phyloP scores from a whole-genome alignment of 495 filamentous ascomycete species.

The Aspergillus egyptiacus region DNA sequence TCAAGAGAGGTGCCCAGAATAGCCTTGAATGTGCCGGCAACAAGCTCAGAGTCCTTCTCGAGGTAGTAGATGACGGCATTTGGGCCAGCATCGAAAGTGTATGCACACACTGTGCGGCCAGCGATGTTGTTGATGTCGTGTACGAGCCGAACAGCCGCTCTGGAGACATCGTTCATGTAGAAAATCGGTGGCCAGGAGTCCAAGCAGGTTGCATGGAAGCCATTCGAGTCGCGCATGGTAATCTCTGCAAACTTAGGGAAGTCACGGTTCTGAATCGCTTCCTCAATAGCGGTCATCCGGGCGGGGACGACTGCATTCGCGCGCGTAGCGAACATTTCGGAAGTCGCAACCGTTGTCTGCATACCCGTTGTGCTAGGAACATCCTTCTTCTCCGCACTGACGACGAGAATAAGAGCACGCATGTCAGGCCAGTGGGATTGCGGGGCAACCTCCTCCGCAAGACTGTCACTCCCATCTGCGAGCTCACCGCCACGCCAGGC shows the following conservation, averaged over 20 bases:
- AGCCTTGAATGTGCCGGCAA: slow-evolving; percentile 64
- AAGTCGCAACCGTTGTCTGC: slow-evolving; percentile 91
- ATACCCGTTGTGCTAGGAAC: slow-evolving; percentile 87
- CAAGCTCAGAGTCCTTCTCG: slow-evolving; percentile 62
- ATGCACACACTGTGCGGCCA: slow-evolving; percentile 74
- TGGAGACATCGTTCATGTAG: slow-evolving; percentile 90
- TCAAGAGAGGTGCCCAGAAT: slow-evolving; percentile 44
- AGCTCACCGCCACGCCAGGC: slow-evolving; percentile 76
- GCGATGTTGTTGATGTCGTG: slow-evolving; percentile 76
- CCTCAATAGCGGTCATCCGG: slow-evolving; percentile 82
- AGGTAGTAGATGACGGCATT: slow-evolving; percentile 95
- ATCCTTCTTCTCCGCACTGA: slow-evolving; percentile 87
- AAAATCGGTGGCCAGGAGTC: slow-evolving; percentile 97
- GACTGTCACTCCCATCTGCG: slow-evolving; percentile 72
- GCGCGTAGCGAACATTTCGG: slow-evolving; percentile 69
- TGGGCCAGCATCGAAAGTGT: slow-evolving; percentile 96
- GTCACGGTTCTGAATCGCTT: slow-evolving; percentile 67
- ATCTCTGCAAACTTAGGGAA: slow-evolving; percentile 83
- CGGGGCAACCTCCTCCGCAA: slow-evolving; percentile 80
- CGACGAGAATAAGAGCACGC: slow-evolving; percentile 85
- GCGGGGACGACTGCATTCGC: slow-evolving; percentile 68
- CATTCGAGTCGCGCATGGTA: slow-evolving; percentile 94
- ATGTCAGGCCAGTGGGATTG: slow-evolving; percentile 90
- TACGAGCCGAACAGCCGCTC: slow-evolving; percentile 78
- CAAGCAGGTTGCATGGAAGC: slow-evolving; percentile 89